phyloP scores from a whole-genome alignment of 768 basidiomycete species.

The Glaciozyma antarctica region DNA sequence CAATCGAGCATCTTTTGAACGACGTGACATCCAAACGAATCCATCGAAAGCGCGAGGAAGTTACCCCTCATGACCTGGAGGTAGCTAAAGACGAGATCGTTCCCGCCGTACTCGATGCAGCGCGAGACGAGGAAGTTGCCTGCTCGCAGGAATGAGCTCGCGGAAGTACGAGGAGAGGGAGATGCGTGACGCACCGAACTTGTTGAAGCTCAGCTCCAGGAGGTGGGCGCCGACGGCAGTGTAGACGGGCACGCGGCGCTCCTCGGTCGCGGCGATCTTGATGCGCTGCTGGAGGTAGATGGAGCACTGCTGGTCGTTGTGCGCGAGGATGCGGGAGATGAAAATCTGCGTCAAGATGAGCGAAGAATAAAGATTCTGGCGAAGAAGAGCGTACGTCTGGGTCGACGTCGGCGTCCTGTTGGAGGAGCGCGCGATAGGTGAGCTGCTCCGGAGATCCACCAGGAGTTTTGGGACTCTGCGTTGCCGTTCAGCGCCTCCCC shows the following conservation, averaged over 20 bases:
- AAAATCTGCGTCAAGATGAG: conserved; percentile 14
- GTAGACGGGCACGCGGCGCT: conserved; percentile 1
- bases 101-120: conserved; percentile 26
- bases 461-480: neutral
- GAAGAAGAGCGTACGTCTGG: conserved; percentile 5
- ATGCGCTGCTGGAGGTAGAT: conserved; percentile 28
- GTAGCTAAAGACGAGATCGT: neutral
- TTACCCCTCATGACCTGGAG: neutral
- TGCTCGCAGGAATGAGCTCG: neutral
- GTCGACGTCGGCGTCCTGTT: conserved; percentile 20
- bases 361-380: neutral
- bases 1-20: conserved; percentile 28
- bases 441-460: neutral
- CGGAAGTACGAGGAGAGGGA: too few species aligned
- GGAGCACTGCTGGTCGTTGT: conserved; percentile 31
- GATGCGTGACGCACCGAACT: conserved; percentile 18
- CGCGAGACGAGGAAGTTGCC: conserved; percentile 31
- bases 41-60: conserved; percentile 18
- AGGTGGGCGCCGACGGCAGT: conserved; percentile 7
- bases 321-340: conserved; percentile 14
- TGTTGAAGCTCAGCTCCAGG: conserved; percentile 14
- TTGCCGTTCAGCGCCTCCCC: too few species aligned
- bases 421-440: conserved; percentile 23
- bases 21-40: conserved; percentile 29
- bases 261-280: neutral